Evolutionary conservation across 345 rosid species (phyloP).

Genomic region (Eucalyptus coolabah): DNA sequence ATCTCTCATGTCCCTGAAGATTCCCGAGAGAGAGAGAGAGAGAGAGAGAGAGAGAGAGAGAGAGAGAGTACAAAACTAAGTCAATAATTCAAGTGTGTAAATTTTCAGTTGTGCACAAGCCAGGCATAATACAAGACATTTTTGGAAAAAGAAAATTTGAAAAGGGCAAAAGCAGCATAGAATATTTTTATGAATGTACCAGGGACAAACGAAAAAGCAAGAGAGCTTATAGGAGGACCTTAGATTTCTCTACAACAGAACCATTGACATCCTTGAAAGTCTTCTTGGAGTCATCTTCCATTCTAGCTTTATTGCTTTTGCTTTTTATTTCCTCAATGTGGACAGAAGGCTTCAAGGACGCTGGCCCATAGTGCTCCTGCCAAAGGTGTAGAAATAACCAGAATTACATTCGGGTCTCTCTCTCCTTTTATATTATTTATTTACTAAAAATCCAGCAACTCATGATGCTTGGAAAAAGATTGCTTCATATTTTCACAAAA

Average conservation of each 20-base stretch:
- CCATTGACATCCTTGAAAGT: not conserved
- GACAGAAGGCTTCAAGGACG: conserved; percentile 12
- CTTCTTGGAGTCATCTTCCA: conserved; percentile 10
- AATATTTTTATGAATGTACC: not conserved
- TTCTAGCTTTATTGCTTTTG: conserved; percentile 14
- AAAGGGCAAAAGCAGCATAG: not conserved
- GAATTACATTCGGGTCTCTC: not conserved
- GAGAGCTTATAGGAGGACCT: not conserved
- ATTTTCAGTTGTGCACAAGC: not conserved
- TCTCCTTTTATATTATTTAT: not conserved
- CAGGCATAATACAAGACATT: not conserved
- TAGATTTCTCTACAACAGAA: not conserved
- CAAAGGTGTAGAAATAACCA: not conserved
- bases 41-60: no score
- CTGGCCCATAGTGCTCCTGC: conserved; percentile 23
- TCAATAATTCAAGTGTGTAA: not conserved
- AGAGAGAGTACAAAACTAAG: not conserved
- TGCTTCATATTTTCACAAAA: not conserved
- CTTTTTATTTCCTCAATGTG: conserved; percentile 20
- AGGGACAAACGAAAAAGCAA: not conserved
- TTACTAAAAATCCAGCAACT: not conserved
- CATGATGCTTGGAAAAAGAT: not conserved
- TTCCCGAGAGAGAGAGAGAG: no score
- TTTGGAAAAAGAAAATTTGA: not conserved
- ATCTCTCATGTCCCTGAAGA: conserved; percentile 21